Evolutionary conservation across 306 rosid genomes (phyloP), one percentile per base, ranked within the genome.

Genomic region (Cicer arietinum): DNA sequence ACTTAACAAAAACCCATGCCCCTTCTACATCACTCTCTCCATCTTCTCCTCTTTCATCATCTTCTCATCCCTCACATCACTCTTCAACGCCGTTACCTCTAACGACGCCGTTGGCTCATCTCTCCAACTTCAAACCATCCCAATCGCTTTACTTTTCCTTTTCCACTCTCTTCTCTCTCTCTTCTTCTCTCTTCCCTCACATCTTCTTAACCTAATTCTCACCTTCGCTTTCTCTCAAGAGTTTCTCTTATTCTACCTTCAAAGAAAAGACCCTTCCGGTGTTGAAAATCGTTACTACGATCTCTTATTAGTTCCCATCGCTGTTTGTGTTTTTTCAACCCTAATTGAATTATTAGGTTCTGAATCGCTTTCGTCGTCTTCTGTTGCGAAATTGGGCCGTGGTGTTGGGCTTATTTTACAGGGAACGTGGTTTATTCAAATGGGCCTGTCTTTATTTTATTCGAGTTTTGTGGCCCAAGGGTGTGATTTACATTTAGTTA

Each of bases 351-450:
- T 88, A 76, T 0, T 80, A 91, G 0, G 0, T 1, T 60, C 37
- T 14, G 82, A 44, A 7, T 90, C 87, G 65, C 20, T 5, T 0
- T 30, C 37, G 5, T 30, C 37, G 37, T 30, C 37, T 30, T 30
- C 37, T 8, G 8, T 74, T 1, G 86, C 92, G 6, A 87, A 75
- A 78, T 30, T 94, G 79, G 89, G 76, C 2, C 92, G 96, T 14
- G 97, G 89, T 71, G 50, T 86, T 22, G 98, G 92, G 20, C 61
- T 94, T 59, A 77, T 87, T 62, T 69, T 91, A 3, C 97, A 94
- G 22, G 98, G 98, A 2, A 76, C 84, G 4, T 94, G 98, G 98
- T 85, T 94, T 35, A 10, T 86, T 18, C 98, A 94, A 75, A 94
- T 90, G 88, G 94, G 94, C 11, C 1, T 91, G 0, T 91, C 97